Conservation (phyloP, 768 basidiomycete species). For the Termitomyces sp. region DNA sequence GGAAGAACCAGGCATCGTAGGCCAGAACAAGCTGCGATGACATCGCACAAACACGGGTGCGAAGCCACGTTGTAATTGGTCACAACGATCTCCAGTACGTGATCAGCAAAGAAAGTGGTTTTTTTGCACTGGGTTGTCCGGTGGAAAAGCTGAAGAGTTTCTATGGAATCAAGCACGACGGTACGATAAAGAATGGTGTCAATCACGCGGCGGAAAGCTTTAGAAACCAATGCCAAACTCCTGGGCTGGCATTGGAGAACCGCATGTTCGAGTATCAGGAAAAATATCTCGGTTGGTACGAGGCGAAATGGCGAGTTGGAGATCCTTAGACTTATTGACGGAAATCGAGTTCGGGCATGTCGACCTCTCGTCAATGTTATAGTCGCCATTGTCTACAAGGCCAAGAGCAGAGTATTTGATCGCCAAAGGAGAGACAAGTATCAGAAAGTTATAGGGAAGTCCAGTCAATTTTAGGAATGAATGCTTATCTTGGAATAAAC, state of each 20-base stretch:
- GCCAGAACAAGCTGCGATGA: slow-evolving; percentile 29
- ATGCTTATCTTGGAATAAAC: background rate
- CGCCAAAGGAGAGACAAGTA: background rate
- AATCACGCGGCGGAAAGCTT: slow-evolving; percentile 24
- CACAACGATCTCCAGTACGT: slow-evolving; percentile 32
- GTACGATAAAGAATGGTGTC: slow-evolving; percentile 32
- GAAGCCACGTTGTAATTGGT: slow-evolving; percentile 15
- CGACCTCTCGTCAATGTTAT: slow-evolving; percentile 3
- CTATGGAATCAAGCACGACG: slow-evolving; percentile 27
- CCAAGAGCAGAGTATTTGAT: background rate
- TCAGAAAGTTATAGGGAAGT: too few species aligned
- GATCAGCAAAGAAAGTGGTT: slow-evolving; percentile 19
- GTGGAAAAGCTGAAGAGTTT: slow-evolving; percentile 26
- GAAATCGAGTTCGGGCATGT: slow-evolving; percentile 3
- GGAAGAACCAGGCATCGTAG: slow-evolving; percentile 25
- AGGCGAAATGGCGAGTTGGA: slow-evolving; percentile 22
- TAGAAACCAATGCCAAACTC: slow-evolving; percentile 24
- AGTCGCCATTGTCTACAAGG: slow-evolving; percentile 2
- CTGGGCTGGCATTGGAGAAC: slow-evolving; percentile 23
- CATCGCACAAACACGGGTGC: slow-evolving; percentile 18
- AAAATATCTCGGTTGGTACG: slow-evolving; percentile 29
- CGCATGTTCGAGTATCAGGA: slow-evolving; percentile 31
- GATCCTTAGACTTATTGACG: slow-evolving; percentile 15
- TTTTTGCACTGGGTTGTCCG: slow-evolving; percentile 26
- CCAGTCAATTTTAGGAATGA: background rate